A percentile compares a stretch with the other conserved stretches of the same genome.
Evolutionary conservation across 306 rosid genomes (phyloP).

Genomic region (Clitoria ternatea): DNA sequence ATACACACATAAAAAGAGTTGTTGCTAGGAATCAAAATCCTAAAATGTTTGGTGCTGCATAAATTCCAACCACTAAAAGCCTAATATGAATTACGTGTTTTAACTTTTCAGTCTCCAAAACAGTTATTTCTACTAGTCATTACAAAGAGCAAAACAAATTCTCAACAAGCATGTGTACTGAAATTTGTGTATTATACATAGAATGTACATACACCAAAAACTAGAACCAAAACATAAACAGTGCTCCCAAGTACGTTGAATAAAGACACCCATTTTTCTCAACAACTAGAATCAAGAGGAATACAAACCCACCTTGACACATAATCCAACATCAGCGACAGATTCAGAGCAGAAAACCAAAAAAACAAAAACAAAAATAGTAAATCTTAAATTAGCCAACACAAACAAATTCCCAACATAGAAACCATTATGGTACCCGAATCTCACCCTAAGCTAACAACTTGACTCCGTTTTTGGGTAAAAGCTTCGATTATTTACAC

Average conservation of each 20-base stretch:
- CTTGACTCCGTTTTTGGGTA: background rate
- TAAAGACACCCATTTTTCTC: conserved; percentile 22
- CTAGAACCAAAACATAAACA: conserved; percentile 21
- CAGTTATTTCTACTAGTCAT: conserved; percentile 1
- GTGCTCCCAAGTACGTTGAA: conserved; percentile 34
- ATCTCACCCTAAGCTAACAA: background rate
- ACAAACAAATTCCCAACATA: background rate
- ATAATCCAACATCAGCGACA: conserved; percentile 1
- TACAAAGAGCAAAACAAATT: conserved; percentile 15
- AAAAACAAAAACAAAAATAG: conserved; percentile 6
- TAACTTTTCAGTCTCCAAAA: conserved; percentile 18
- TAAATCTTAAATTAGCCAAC: conserved; percentile 22
- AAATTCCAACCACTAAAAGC: conserved; percentile 12
- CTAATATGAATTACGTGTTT: conserved; percentile 10
- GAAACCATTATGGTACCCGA: conserved; percentile 16
- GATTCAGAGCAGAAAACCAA: background rate
- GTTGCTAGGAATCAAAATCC: background rate
- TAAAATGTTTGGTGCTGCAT: conserved; percentile 6
- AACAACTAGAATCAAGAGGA: conserved; percentile 3
- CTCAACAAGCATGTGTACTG: background rate
- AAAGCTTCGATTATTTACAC: background rate
- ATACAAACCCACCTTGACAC: background rate
- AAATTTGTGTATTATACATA: conserved; percentile 14
- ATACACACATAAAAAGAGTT: background rate
- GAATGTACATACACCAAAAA: conserved; percentile 18